A percentile compares a stretch with the other conserved stretches of the same genome.
These are phyloP conservation scores for Carex cristatella DNA, from an alignment of 176 grass and related monocot genomes.

Conservation along the genomic window DNA sequence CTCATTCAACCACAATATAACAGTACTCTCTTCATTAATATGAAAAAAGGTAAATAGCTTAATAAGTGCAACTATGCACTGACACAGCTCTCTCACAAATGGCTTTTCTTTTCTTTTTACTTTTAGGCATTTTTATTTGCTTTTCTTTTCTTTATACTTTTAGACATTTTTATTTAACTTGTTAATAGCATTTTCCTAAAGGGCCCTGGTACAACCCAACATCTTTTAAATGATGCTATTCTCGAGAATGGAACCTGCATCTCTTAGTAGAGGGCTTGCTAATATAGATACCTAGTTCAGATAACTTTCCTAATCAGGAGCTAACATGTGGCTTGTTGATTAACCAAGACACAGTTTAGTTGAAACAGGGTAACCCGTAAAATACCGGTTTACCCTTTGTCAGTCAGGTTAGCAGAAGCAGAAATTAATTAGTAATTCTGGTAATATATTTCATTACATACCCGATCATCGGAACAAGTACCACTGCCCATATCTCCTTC, in stretches of 20 bases:
- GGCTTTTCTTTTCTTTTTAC: background rate
- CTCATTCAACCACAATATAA: background rate
- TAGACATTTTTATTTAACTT: background rate
- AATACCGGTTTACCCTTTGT: background rate
- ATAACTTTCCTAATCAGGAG: background rate
- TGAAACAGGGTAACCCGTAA: background rate
- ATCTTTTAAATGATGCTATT: too few relatives aligned
- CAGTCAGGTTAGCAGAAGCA: background rate
- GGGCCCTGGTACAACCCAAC: too few relatives aligned
- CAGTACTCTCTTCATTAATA: background rate
- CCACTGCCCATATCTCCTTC: background rate
- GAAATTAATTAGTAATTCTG: background rate
- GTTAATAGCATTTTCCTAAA: too few relatives aligned
- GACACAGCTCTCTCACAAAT: background rate
- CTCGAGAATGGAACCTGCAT: too few relatives aligned
- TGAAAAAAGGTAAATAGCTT: background rate
- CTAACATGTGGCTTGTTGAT: background rate
- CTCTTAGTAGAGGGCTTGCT: background rate
- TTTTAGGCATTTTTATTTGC: background rate
- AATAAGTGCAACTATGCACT: background rate
- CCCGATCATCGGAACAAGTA: background rate
- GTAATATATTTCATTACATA: background rate
- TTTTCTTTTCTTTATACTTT: background rate
- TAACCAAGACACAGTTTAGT: background rate
- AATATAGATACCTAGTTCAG: background rate